phyloP scores from a whole-genome alignment of 2,329 filamentous ascomycete species.

The Calcarisporium arbuscula region DNA sequence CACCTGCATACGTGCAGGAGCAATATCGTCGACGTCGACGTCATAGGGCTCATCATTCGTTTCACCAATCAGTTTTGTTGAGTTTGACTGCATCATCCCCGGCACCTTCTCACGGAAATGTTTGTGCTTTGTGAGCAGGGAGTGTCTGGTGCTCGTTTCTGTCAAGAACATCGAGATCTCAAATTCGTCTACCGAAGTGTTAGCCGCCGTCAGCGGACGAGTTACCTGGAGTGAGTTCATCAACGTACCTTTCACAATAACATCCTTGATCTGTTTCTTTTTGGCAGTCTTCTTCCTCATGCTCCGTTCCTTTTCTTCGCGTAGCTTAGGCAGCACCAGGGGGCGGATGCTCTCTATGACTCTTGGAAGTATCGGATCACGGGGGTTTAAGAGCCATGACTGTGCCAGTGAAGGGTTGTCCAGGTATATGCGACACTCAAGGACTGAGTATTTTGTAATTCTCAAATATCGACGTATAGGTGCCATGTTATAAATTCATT shows the following conservation, averaged over 20 bases:
- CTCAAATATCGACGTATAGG: conserved; percentile 84
- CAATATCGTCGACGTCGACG: conserved; percentile 37
- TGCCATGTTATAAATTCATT: conserved; percentile 58
- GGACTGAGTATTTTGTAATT: conserved; percentile 85
- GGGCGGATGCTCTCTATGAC: conserved; percentile 83
- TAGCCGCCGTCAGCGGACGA: conserved; percentile 6
- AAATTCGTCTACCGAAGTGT: conserved; percentile 67
- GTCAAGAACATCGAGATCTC: conserved; percentile 92
- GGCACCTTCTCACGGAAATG: conserved; percentile 56
- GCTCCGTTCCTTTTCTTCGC: conserved; percentile 66
- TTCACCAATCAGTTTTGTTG: conserved; percentile 52
- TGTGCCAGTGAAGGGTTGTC: conserved; percentile 80
- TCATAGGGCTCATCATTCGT: conserved; percentile 48
- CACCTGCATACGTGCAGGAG: conserved; percentile 28
- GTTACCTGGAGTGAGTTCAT: background rate
- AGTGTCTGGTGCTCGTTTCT: conserved; percentile 77
- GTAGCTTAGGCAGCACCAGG: conserved; percentile 81
- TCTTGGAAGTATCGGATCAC: conserved; percentile 68
- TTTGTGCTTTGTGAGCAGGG: conserved; percentile 80
- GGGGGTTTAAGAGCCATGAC: conserved; percentile 76
- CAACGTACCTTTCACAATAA: conserved; percentile 66
- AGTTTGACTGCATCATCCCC: conserved; percentile 53
- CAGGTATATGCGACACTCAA: conserved; percentile 96
- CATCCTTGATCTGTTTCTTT: conserved; percentile 80
- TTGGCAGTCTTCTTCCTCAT: conserved; percentile 62